These are phyloP conservation scores for Auricularia sp. DNA, from an alignment of 768 basidiomycete genomes.

Conservation along the genomic window DNA sequence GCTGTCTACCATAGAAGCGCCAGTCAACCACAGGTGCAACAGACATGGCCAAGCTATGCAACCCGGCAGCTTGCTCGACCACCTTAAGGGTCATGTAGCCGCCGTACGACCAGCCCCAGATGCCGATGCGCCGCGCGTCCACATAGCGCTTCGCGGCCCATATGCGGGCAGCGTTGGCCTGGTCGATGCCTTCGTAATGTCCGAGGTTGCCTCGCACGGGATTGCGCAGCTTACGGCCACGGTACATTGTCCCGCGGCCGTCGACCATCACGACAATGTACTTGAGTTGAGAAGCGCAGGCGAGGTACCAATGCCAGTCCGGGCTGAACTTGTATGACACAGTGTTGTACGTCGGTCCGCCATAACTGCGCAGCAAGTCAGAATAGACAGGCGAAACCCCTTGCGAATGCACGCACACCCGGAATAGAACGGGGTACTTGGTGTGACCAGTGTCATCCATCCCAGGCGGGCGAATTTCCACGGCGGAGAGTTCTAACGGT, in stretches of 20 bases:
- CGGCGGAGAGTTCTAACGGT: constrained; percentile 68
- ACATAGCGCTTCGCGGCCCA: constrained; percentile 87
- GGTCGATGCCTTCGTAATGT: constrained; percentile 80
- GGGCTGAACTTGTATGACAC: constrained; percentile 57
- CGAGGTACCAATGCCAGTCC: constrained; percentile 85
- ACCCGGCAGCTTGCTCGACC: constrained; percentile 78
- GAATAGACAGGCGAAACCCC: neutral
- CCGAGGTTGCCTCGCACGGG: constrained; percentile 85
- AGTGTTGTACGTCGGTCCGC: constrained; percentile 79
- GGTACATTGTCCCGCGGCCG: constrained; percentile 88
- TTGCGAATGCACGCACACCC: constrained; percentile 41
- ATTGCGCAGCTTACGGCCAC: constrained; percentile 76
- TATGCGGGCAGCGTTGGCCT: constrained; percentile 78
- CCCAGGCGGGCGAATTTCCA: constrained; percentile 82
- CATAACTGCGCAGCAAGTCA: constrained; percentile 46
- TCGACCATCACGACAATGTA: constrained; percentile 87
- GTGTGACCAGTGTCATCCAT: constrained; percentile 94
- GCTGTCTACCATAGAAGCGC: constrained; percentile 58
- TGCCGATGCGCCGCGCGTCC: constrained; percentile 78
- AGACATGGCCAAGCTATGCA: constrained; percentile 86
- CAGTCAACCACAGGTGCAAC: constrained; percentile 89
- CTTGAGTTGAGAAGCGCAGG: constrained; percentile 48
- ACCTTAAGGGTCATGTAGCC: constrained; percentile 95
- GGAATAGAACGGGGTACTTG: constrained; percentile 90
- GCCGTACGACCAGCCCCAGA: constrained; percentile 99